Evolutionary conservation across 306 rosid species (phyloP), one percentile per base, ranked within the genome.

Genomic region (Delonix regia): DNA sequence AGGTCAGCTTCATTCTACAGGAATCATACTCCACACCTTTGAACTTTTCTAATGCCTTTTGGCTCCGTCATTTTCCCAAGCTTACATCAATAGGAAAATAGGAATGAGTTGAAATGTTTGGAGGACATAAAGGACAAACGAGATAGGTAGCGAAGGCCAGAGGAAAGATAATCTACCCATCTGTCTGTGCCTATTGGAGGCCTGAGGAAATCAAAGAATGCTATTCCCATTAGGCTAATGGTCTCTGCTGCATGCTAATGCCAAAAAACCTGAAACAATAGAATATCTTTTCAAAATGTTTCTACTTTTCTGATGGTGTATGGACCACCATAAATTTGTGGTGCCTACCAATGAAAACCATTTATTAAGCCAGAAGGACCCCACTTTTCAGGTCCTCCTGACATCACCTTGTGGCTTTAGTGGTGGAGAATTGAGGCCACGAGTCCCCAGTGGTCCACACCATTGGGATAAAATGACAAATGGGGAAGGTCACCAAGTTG

Each of bases 321-420:
- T 52, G 82, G 77, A 77, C 28, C 78, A 61, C 60, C 19, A 62
- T 62, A 77, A 64, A 52, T 56, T 55, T 33, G 75, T 55, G 71
- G 76, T 71, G 36, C 82, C 57, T 44, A 19, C 76, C 85, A 63
- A 77, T 77, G 55, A 27, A 82, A 71, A 53, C 13, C 21, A 63
- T 71, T 82, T 52, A 70, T 62, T 71, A 52, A 71, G 53, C 10
- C 64, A 63, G 48, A 67, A 76, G 33, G 75, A 21, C 63, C 68
- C 48, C 18, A 71, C 82, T 55, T 62, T 44, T 19, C 45, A 64
- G 76, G 75, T 14, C 28, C 11, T 53, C 7, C 45, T 77, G 79
- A 77, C 79, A 65, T 77, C 85, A 77, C 41, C 71, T 5, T 45
- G 4, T 55, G 64, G 19, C 47, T 39, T 38, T 16, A 70, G 64